Base-by-base conservation (phyloP, 495 filamentous ascomycete genomes). In the Aspergillus hancockii region DNA sequence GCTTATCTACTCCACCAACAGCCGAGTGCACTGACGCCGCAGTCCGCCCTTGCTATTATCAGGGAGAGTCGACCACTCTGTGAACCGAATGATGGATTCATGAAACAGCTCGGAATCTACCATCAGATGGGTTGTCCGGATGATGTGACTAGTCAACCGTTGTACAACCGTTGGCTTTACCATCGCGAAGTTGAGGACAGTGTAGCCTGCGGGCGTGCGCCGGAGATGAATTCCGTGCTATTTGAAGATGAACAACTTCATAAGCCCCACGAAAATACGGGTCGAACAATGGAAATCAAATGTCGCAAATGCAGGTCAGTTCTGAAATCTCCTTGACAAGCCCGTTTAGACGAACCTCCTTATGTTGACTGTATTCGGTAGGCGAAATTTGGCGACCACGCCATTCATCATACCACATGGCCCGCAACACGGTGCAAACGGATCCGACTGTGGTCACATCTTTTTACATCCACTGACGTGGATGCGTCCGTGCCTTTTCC, bases 151-250 rank as follows among this genome's bases (percentile, higher is more conserved):
- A 76, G 77, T 9, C 78, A 91, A 30, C 88, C 91, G 0, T 64
- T 78, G 0, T 98, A 98, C 72, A 90, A 92, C 68, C 85, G 90
- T 28, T 98, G 95, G 95, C 73, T 94, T 16, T 98, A 91, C 66
- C 79, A 85, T 58, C 81, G 85, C 16, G 89, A 93, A 60, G 83
- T 96, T 1, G 84, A 93, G 62, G 81, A 87, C 38, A 90, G 88
- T 53, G 79, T 88, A 13, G 85, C 85, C 0, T 83, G 85, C 36
- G 86, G 86, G 13, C 88, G 87, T 45, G 90, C 90, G 13, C 89
- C 90, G 0, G 85, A 88, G 60, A 79, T 87, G 66, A 81, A 85
- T 58, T 81, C 84, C 51, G 85, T 98, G 21, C 81, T 87, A 21
- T 97, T 98, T 64, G 88, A 92, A 71, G 93, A 97, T 65, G 91